phyloP scores from a whole-genome alignment of 805 yeast genomes.

The Ogataea chonburiensis region DNA sequence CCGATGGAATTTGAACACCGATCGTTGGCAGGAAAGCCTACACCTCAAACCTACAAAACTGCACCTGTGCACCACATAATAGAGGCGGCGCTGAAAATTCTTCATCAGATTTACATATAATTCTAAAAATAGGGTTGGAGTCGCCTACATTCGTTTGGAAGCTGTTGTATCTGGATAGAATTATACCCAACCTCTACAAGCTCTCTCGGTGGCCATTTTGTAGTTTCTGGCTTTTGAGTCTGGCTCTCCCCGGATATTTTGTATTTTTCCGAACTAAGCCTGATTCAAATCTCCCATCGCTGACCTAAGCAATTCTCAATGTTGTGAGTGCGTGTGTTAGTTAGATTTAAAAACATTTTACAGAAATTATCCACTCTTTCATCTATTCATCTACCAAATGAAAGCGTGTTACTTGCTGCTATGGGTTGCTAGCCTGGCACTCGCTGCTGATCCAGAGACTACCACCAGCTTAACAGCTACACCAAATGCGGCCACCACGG shows the following conservation, averaged over 20 bases:
- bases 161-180: no score
- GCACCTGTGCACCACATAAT: no score
- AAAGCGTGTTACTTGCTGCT: conserved; percentile 11
- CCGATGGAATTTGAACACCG: conserved; percentile 5
- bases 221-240: no score
- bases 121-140: not conserved
- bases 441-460: conserved; percentile 17
- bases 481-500: conserved; percentile 18
- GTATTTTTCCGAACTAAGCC: not conserved
- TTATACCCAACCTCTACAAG: no score
- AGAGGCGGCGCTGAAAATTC: no score
- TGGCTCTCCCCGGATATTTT: not conserved
- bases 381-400: no score
- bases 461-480: conserved; percentile 14
- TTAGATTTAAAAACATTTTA: conserved; percentile 2
- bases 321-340: no score
- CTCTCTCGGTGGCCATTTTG: no score
- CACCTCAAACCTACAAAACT: no score
- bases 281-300: not conserved
- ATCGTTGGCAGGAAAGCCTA: no score
- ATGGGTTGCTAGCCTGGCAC: conserved; percentile 8
- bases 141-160: no score
- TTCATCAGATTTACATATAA: not conserved
- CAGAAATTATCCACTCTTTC: conserved; percentile 4
- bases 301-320: not conserved